Evolutionary conservation across 352 stramenopile species (phyloP).

Genomic region (Detonula confervacea): DNA sequence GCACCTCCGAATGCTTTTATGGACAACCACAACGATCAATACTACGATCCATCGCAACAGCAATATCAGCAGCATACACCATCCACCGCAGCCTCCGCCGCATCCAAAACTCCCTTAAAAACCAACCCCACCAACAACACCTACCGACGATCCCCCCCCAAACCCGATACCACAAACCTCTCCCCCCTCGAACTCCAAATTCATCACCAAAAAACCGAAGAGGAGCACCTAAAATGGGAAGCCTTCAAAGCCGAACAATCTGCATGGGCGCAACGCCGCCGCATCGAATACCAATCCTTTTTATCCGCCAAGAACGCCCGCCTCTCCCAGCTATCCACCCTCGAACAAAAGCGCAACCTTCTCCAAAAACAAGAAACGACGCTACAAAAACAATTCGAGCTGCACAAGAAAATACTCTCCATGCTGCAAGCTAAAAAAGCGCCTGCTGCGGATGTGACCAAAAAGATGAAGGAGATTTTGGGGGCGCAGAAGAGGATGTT

Average conservation of each 20-base stretch:
- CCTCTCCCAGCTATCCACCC: conserved; percentile 20
- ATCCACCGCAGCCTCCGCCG: neutral
- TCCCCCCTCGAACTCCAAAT: conserved; percentile 12
- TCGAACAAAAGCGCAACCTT: conserved; percentile 40
- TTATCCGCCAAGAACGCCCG: conserved; percentile 16
- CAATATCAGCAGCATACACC: neutral
- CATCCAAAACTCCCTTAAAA: neutral
- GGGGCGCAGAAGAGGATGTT: conserved; percentile 20
- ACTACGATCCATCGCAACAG: neutral
- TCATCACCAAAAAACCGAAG: conserved; percentile 19
- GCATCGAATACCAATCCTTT: conserved; percentile 30
- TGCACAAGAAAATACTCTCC: conserved; percentile 44
- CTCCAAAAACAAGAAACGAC: conserved; percentile 32
- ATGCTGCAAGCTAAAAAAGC: conserved; percentile 38
- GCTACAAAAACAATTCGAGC: conserved; percentile 28
- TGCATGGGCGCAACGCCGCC: conserved; percentile 22
- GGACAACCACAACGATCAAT: conserved; percentile 1
- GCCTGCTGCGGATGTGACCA: conserved; percentile 10
- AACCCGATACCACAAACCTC: conserved; percentile 20
- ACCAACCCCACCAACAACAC: neutral
- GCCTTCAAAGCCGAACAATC: conserved; percentile 33
- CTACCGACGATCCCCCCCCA: neutral
- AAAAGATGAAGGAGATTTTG: conserved; percentile 52
- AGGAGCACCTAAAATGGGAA: conserved; percentile 23
- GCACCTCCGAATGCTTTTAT: neutral